Conservation (phyloP, 116 monocot species). For the Phalaenopsis hybrid region DNA sequence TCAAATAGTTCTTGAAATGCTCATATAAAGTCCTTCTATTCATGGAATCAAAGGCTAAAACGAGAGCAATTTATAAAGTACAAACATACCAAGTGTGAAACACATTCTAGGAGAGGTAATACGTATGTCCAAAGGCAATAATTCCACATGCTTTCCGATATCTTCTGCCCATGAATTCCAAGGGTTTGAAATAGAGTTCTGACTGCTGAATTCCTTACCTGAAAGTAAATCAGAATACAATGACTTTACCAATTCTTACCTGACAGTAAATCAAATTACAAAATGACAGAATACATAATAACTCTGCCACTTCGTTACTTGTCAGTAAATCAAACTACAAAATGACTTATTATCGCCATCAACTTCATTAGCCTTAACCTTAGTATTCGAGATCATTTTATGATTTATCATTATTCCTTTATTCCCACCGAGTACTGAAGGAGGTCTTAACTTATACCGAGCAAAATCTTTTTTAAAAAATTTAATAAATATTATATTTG, state of each 20-base stretch:
- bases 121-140: constrained; percentile 89
- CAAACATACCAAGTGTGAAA: constrained; percentile 73
- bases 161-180: constrained; percentile 84
- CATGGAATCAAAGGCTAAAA: not conserved
- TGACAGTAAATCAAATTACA: not conserved
- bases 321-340: too few species aligned
- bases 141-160: constrained; percentile 84
- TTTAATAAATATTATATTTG: too few species aligned
- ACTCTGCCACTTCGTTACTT: too few species aligned
- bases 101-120: constrained; percentile 81
- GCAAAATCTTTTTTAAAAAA: too few species aligned
- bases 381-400: not conserved
- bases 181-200: constrained; percentile 90
- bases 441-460: not conserved
- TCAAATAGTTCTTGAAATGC: constrained; percentile 7
- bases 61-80: constrained; percentile 1
- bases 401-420: not conserved
- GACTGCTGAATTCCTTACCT: constrained; percentile 92
- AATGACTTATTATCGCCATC: too few species aligned
- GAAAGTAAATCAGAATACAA: not conserved
- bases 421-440: not conserved
- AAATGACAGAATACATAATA: too few species aligned
- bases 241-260: not conserved
- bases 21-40: constrained; percentile 2
- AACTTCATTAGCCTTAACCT: not conserved